Base-by-base conservation (phyloP, 306 rosid species). In the Prunus armeniaca region DNA sequence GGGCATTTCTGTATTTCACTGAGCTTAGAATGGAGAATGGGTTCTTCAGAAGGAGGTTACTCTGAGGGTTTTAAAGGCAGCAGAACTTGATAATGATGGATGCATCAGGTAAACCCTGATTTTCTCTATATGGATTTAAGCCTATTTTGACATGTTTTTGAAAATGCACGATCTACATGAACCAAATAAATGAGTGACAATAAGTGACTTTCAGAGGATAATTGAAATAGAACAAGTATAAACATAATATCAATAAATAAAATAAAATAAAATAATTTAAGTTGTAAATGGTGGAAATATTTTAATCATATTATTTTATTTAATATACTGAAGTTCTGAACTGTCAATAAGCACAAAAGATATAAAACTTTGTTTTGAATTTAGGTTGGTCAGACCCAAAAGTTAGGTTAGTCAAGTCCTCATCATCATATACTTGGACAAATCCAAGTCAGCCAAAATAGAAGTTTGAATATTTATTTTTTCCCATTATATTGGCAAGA, bases 81-180 rank as follows among this genome's bases (percentile, higher is more conserved):
- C 92, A 58, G 96, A 92, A 72, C 85, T 92, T 32, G 88, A 92
- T 71, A 82, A 92, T 54, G 90, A 92, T 58, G 97, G 97, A 70
- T 84, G 87, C 73, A 86, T 92, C 82, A 90, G 96, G 97, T 92
- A 88, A 56, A 72, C 82, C 63, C 19, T 24, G 45, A 9, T 12
- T 12, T 13, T 5, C 20, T 55, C 27, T 50, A 38, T 17, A 54
- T 8, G 45, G 34, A 64, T 17, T 19, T 30, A 47, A 18, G 43
- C 65, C 65, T 10, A 15, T 13, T 27, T 62, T 11, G 64, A 34
- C 41, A 34, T 34, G 41, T 11, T 24, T 58, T 24, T 4, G 5
- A 30, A 3, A 28, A 28, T 30, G 30, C 41, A 22, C 22, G 0
- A 34, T 34, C 8, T 6, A 34, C 41, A 34, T 34, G 41, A 34